These are phyloP conservation scores for Ganoderma multipileum DNA, from an alignment of 1,284 basidiomycete genomes.

Conservation along the genomic window DNA sequence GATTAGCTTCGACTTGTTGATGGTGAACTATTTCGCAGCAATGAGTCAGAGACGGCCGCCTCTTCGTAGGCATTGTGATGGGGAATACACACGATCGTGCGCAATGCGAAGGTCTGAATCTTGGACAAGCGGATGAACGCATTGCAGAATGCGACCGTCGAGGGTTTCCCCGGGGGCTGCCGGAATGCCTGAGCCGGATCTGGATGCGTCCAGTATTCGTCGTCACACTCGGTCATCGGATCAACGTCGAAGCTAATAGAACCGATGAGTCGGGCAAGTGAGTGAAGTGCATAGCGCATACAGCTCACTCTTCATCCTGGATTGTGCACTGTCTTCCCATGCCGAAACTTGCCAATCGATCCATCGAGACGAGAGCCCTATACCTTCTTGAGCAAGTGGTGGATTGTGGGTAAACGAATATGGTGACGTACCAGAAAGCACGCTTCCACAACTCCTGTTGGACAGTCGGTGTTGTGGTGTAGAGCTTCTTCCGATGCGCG, in stretches of 20 bases:
- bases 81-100: constrained; percentile 53
- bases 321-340: constrained; percentile 86
- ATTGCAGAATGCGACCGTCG: constrained; percentile 56
- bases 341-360: constrained; percentile 68
- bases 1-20: constrained; percentile 58
- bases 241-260: constrained; percentile 73
- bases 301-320: constrained; percentile 78
- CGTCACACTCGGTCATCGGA: constrained; percentile 81
- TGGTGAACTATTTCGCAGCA: constrained; percentile 52
- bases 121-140: constrained; percentile 59
- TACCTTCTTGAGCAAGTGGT: constrained; percentile 67
- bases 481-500: constrained; percentile 47
- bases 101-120: constrained; percentile 58
- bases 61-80: no score
- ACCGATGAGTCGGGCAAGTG: no score
- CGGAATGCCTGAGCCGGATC: constrained; percentile 55
- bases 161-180: constrained; percentile 69
- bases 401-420: constrained; percentile 61
- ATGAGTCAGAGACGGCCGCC: not conserved
- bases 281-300: not conserved
- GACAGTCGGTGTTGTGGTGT: constrained; percentile 36
- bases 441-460: constrained; percentile 58
- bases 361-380: constrained; percentile 68
- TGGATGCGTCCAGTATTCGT: constrained; percentile 79
- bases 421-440: constrained; percentile 57